These are phyloP conservation scores for Alloascoidea hylecoeti DNA, from an alignment of 805 yeast species.

Conservation along the genomic window DNA sequence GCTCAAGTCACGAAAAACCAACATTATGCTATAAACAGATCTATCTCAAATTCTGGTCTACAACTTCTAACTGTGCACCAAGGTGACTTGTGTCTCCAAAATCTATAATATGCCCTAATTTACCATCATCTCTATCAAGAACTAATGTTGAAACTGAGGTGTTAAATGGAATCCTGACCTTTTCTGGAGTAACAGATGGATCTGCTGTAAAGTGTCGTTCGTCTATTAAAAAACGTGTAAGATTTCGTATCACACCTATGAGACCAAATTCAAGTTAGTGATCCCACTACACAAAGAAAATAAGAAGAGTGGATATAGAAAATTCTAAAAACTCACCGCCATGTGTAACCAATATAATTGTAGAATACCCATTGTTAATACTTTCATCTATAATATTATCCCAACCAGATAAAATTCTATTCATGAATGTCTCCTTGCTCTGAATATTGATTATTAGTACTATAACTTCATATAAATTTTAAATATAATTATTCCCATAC, in stretches of 20 bases:
- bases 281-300: background rate
- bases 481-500: no score
- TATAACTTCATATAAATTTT: no score
- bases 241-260: conserved; percentile 42
- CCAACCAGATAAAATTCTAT: conserved; percentile 31
- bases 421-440: conserved; percentile 21
- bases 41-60: conserved; percentile 32
- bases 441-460: no score
- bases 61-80: conserved; percentile 37
- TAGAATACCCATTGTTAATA: conserved; percentile 12
- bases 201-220: conserved; percentile 21
- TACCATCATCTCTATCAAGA: conserved; percentile 22
- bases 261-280: background rate
- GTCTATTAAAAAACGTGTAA: conserved; percentile 31
- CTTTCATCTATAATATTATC: conserved; percentile 22
- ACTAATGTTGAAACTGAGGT: conserved; percentile 62
- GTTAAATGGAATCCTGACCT: conserved; percentile 46
- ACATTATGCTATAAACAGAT: background rate
- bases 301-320: no score
- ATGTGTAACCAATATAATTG: conserved; percentile 46
- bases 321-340: conserved; percentile 31
- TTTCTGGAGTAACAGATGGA: conserved; percentile 21
- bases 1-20: no score
- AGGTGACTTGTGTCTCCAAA: conserved; percentile 58
- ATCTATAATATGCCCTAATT: conserved; percentile 26